These are phyloP conservation scores for Clonostachys byssicola DNA, from an alignment of 2,329 filamentous ascomycete genomes.

Conservation along the genomic window DNA sequence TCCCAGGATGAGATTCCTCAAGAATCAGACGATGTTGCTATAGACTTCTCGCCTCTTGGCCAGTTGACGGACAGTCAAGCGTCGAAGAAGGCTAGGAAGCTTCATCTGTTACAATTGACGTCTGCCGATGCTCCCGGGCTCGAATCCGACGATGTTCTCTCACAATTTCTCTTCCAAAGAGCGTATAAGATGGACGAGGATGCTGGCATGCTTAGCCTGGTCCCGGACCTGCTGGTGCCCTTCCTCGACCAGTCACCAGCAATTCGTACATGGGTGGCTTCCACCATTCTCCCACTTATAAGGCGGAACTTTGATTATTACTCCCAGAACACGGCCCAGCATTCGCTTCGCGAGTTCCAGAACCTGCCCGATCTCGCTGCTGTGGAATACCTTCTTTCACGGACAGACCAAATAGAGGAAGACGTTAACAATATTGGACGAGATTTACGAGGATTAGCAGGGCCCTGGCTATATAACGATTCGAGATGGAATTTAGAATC, in stretches of 20 bases:
- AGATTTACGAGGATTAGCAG: constrained; percentile 64
- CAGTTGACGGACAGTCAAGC: constrained; percentile 60
- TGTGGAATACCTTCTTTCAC: constrained; percentile 56
- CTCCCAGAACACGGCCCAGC: constrained; percentile 36
- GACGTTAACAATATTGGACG: constrained; percentile 44
- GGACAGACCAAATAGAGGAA: constrained; percentile 39
- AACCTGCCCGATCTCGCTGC: constrained; percentile 53
- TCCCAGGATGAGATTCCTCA: constrained; percentile 36
- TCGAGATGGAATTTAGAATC: constrained; percentile 42
- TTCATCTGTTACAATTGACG: constrained; percentile 57
- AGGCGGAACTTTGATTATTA: constrained; percentile 70
- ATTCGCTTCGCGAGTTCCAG: constrained; percentile 61
- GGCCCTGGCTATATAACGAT: constrained; percentile 69
- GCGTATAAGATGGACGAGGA: constrained; percentile 66
- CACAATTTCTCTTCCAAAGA: constrained; percentile 63
- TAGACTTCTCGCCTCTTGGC: constrained; percentile 54
- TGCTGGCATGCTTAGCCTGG: constrained; percentile 65
- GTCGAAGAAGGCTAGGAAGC: constrained; percentile 56
- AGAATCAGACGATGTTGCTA: constrained; percentile 13
- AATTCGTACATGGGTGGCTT: constrained; percentile 65
- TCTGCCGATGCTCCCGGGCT: constrained; percentile 34
- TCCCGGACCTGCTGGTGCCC: constrained; percentile 63
- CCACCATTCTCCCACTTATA: constrained; percentile 63
- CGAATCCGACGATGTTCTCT: constrained; percentile 48
- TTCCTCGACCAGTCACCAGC: constrained; percentile 60